Base-by-base conservation (phyloP, 192 early-diverging fungal genomes). In the Dissophora globulifera region DNA sequence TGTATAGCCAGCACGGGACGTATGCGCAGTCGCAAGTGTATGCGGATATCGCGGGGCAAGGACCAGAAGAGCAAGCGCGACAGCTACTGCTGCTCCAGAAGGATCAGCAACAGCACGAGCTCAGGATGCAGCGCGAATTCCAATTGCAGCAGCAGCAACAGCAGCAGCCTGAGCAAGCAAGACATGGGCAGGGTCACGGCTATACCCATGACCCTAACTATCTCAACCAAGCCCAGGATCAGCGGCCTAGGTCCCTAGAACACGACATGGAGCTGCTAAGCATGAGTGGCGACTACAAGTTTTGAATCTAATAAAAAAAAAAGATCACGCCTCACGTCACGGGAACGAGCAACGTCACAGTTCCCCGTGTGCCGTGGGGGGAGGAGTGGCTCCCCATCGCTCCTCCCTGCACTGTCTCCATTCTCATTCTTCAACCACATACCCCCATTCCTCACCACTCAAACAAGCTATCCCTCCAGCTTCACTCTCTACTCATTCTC, bases 261-360 rank as follows among this genome's bases (percentile, higher is more conserved):
- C 33, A 57, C 4, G 67, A 69, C 22, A 69, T 69, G 67, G 67
- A 69, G 31, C 41, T 69, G 15, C 57, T 69, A 4, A 69, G 67
- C n/a, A 69, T 69, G 67, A 69, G 67, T 22, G 67, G 67, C 15
- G 67, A 69, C 50, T 60, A 69, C 35, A 57, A 69, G 41, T 69
- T 69, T 45, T 67, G 42, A 23, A 50, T n/a, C 19, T 23, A 22
- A 50, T 26, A 50, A 50, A 22, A 26, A n/a, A n/a, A n/a, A n/a
- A n/a, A n/a, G n/a, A n/a, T n/a, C n/a, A n/a, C n/a, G n/a, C n/a
- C n/a, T n/a, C n/a, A n/a, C n/a, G n/a, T n/a, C n/a, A n/a, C n/a
- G n/a, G n/a, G n/a, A n/a, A n/a, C n/a, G n/a, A n/a, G n/a, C n/a
- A n/a, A n/a, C n/a, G n/a, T n/a, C n/a, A n/a, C n/a, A n/a, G n/a